Evolutionary conservation across 2,329 filamentous ascomycete species (phyloP).

Genomic region (Daldinia sp.): DNA sequence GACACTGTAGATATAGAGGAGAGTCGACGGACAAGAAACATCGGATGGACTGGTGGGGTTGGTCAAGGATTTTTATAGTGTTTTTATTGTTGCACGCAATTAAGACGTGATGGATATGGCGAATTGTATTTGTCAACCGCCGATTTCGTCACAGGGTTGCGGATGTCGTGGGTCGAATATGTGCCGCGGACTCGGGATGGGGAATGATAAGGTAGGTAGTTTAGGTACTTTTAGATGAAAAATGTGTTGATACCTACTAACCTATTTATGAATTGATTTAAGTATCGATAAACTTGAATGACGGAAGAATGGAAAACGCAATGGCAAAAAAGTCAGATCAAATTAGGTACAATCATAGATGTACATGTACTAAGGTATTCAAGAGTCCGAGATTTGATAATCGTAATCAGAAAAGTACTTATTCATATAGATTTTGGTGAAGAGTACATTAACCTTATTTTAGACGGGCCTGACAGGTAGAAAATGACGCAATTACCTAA

Average conservation of each 20-base stretch:
- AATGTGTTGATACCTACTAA: too few relatives aligned
- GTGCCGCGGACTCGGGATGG: constrained; percentile 9
- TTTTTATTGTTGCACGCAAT: constrained; percentile 20
- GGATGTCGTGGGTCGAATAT: constrained; percentile 24
- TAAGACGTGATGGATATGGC: constrained; percentile 6
- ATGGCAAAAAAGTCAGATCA: background rate
- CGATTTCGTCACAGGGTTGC: constrained; percentile 24
- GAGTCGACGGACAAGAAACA: constrained; percentile 78
- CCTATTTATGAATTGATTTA: too few relatives aligned
- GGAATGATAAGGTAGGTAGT: background rate
- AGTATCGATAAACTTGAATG: too few relatives aligned
- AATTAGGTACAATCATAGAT: background rate
- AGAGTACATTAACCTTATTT: constrained; percentile 5
- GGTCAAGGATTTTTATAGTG: constrained; percentile 20
- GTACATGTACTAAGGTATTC: too few relatives aligned
- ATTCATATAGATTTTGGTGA: constrained; percentile 5
- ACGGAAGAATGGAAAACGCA: background rate
- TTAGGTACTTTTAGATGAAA: background rate
- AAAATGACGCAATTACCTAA: constrained; percentile 38
- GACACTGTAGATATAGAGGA: constrained; percentile 71
- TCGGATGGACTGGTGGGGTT: constrained; percentile 46
- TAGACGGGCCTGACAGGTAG: background rate
- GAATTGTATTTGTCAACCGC: constrained; percentile 29
- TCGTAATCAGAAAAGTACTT: background rate
- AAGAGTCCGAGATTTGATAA: constrained; percentile 14